Evolutionary conservation across 2,329 filamentous ascomycete genomes (phyloP).

Genomic region (Tolypocladium inflatum): DNA sequence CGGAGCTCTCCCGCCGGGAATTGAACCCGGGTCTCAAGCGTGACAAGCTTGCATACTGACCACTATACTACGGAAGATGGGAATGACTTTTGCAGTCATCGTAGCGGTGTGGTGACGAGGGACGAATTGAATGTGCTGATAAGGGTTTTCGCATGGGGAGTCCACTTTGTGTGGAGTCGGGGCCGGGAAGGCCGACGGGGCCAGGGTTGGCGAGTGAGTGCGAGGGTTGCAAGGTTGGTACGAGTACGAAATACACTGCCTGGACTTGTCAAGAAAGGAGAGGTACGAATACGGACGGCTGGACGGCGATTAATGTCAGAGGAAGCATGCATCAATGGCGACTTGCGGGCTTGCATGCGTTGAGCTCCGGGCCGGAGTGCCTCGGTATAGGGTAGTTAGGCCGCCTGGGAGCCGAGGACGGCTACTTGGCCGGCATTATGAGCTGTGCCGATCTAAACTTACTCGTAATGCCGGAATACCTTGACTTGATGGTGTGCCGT

Average conservation of each 20-base stretch:
- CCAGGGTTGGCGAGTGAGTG: too few species aligned
- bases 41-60: conserved; percentile 6
- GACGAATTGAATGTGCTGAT: neutral
- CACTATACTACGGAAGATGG: conserved; percentile 5
- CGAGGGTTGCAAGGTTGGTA: too few species aligned
- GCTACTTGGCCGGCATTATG: neutral
- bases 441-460: too few species aligned
- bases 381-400: neutral
- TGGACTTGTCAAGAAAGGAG: too few species aligned
- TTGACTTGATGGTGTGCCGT: too few species aligned
- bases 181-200: too few species aligned
- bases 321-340: too few species aligned
- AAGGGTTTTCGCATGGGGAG: neutral
- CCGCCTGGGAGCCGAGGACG: neutral
- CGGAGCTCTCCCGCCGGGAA: conserved; percentile 6
- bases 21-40: conserved; percentile 6
- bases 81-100: conserved; percentile 1
- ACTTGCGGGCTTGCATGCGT: neutral
- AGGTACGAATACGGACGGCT: too few species aligned
- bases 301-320: too few species aligned
- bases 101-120: neutral
- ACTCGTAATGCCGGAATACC: too few species aligned
- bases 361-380: neutral
- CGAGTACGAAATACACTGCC: too few species aligned
- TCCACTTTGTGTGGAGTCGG: neutral